phyloP scores from a whole-genome alignment of 2,329 filamentous ascomycete species.

The Kalmusia sp. region DNA sequence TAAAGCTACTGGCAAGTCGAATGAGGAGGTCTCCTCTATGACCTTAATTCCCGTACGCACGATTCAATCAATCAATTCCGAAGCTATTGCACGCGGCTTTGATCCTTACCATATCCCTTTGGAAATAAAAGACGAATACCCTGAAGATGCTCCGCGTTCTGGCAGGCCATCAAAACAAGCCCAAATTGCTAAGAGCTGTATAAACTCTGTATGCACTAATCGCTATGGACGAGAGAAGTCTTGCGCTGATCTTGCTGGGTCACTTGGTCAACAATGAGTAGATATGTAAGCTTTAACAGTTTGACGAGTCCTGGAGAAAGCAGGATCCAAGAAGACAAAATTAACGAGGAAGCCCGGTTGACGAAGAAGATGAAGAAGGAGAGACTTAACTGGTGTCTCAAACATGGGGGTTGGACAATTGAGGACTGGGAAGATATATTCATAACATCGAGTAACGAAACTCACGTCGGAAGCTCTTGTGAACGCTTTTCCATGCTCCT shows the following conservation, averaged over 20 bases:
- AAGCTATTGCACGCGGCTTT: slow-evolving; percentile 14
- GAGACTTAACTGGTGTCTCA: not conserved
- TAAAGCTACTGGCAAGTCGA: slow-evolving; percentile 6
- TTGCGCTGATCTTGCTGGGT: slow-evolving; percentile 5
- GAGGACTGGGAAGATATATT: not conserved
- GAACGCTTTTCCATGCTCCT: too few species aligned
- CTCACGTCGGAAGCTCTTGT: too few species aligned
- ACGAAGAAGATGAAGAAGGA: slow-evolving; percentile 15
- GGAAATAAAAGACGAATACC: slow-evolving; percentile 7
- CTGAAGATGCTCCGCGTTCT: slow-evolving; percentile 12
- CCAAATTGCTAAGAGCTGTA: not conserved
- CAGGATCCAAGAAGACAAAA: slow-evolving; percentile 4
- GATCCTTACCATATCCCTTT: slow-evolving; percentile 8
- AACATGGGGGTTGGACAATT: slow-evolving; percentile 8
- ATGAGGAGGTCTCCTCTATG: slow-evolving; percentile 1
- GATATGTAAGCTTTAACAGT: not conserved
- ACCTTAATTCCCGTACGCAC: slow-evolving; percentile 7
- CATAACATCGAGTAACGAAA: too few species aligned
- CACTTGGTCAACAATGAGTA: not conserved
- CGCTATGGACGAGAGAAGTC: slow-evolving; percentile 16
- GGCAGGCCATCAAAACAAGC: slow-evolving; percentile 13
- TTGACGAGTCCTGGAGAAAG: not conserved
- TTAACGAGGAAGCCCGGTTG: slow-evolving; percentile 9
- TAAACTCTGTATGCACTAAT: slow-evolving; percentile 11
- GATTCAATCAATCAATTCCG: slow-evolving; percentile 11